Evolutionary conservation across 805 yeast genomes (phyloP), one percentile per base, ranked within the genome.

Genomic region (Kodamaea kakaduensis): DNA sequence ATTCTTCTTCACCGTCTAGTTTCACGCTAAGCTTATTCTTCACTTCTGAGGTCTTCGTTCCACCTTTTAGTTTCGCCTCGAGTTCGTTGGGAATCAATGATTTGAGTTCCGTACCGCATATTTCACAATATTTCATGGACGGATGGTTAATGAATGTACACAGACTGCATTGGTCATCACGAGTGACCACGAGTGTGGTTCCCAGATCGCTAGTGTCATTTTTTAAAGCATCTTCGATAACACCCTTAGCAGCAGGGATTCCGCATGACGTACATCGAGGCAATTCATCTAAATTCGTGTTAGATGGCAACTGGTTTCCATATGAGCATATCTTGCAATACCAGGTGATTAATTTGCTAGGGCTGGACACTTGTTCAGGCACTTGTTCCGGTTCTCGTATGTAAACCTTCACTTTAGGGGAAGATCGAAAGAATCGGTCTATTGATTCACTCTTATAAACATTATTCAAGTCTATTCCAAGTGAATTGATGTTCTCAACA

Each of bases 81-180:
- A 42, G 32, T 3, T 4, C 22, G 16, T 33, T 31, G 10, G 37
- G 38, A 9, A 44, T 36, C 4, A 36, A 28, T 2, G 48, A 25
- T 15, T 33, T 35, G 15, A 45, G 23, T 21, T 65, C 64, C 0
- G 81, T 66, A 0, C 96, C 96, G 61, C 97, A 90, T 52, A 93
- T 72, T 56, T 90, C 98, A 58, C 98, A 90, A 43, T 67, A 69
- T 23, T 68, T 58, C 67, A 90, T 65, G 2, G 84, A 76, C 0
- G 88, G 84, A 55, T 89, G 96, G 54, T 90, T 93, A 9, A 77
- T 61, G 50, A 88, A 90, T 0, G 97, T 85, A 47, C 95, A 85
- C 32, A 56, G 59, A 0, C 72, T 69, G 41, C 81, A 75, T 41
- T 62, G 68, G 22, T 65, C 66, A 2, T 60, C 63, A 21, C 61